Evolutionary conservation across 2,329 filamentous ascomycete genomes (phyloP).

Genomic region (Cytospora piceae): DNA sequence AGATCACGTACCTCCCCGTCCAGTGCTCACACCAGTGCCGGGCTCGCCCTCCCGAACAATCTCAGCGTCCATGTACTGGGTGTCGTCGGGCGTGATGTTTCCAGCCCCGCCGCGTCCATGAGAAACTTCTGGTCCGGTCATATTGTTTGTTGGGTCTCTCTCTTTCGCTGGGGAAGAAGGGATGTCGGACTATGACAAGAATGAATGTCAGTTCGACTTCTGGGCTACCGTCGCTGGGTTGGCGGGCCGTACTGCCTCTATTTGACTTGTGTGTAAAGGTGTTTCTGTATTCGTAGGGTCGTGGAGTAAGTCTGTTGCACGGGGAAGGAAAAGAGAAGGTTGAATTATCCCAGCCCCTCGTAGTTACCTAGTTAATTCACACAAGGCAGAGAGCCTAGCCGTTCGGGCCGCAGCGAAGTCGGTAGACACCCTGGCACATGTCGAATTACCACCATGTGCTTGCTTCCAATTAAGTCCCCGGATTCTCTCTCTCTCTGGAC

Average conservation of each 20-base stretch:
- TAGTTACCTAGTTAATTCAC: background rate
- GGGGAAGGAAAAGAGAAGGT: background rate
- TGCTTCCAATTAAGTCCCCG: too few species aligned
- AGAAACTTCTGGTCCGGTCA: slow-evolving; percentile 53
- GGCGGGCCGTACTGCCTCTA: background rate
- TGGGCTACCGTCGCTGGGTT: background rate
- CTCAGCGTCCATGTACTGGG: slow-evolving; percentile 64
- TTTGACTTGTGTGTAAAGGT: background rate
- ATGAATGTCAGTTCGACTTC: background rate
- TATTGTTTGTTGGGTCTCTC: slow-evolving; percentile 31
- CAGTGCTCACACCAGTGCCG: slow-evolving; percentile 62
- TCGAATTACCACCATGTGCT: slow-evolving; percentile 10
- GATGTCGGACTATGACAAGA: background rate
- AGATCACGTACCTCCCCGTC: slow-evolving; percentile 56
- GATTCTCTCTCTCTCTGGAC: too few species aligned
- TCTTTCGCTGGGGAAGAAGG: background rate
- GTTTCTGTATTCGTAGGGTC: background rate
- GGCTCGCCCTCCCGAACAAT: slow-evolving; percentile 59
- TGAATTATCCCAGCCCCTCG: background rate
- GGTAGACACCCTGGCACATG: background rate
- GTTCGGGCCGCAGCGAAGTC: slow-evolving; percentile 7
- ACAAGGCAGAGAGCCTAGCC: background rate
- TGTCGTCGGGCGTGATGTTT: slow-evolving; percentile 63
- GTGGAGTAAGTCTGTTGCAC: background rate
- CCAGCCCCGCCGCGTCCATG: slow-evolving; percentile 65